Conservation (phyloP, 2,329 filamentous ascomycete species). For the Ophiostoma novo-ulmi region DNA sequence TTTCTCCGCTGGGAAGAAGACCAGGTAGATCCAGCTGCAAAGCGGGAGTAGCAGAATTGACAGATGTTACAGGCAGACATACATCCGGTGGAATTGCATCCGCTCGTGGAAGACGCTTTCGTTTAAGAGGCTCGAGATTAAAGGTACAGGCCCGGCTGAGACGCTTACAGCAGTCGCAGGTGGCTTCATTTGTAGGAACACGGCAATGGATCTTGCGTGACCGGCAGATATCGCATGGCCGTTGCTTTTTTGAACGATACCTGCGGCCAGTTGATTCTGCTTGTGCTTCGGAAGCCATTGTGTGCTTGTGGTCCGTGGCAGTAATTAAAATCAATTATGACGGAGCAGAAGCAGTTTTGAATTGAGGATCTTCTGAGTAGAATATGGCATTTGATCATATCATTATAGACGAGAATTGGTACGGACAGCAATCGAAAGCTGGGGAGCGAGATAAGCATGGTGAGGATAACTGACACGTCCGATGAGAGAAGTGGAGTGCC, state of each 20-base stretch:
- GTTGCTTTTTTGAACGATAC: background rate
- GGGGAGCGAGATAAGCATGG: background rate
- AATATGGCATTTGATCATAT: background rate
- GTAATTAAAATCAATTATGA: background rate
- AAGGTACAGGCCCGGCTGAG: background rate
- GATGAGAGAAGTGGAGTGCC: background rate
- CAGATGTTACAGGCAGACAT: background rate
- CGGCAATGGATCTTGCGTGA: background rate
- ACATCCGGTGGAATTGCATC: background rate
- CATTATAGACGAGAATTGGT: background rate
- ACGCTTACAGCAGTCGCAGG: background rate
- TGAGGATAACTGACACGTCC: background rate
- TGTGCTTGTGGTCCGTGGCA: background rate
- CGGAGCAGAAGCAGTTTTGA: background rate
- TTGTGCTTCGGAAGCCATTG: background rate
- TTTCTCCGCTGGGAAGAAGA: background rate
- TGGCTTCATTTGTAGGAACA: background rate
- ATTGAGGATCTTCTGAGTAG: background rate
- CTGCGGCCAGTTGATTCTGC: background rate
- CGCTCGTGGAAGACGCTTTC: background rate
- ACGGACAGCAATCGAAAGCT: background rate
- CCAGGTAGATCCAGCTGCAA: background rate
- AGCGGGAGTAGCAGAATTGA: background rate
- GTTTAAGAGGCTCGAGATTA: background rate
- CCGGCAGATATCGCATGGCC: background rate